Evolutionary conservation across 495 filamentous ascomycete genomes (phyloP), one percentile per base, ranked within the genome.

Genomic region (Aspergillus leporis): DNA sequence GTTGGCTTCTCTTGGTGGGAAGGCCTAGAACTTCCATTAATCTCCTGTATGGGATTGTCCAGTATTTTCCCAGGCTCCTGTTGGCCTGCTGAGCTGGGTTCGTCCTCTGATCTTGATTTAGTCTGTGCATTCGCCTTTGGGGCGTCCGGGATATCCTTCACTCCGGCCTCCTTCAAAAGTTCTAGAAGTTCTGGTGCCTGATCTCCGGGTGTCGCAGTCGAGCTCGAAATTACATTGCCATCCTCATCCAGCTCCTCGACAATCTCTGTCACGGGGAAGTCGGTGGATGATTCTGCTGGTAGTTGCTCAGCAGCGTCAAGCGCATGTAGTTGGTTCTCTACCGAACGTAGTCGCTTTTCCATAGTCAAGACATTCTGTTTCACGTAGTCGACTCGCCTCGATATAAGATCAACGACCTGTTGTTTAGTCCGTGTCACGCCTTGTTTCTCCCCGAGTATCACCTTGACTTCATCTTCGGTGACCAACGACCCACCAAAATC

Each of bases 241-340:
- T 96, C 87, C 19, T 97, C 93, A 69, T 98, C 94, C 47, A 98
- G 77, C 74, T 96, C 88, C 71, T 98, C 93, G 43, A 86, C 73
- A 59, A 98, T 97, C 53, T 97, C 93, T 21, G 85, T 90, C 53
- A 96, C 80, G 3, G 91, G 88, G 47, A 92, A 69, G 58, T 87
- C 72, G 12, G 63, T 53, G 9, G 59, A 64, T 9, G 55, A 51
- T 38, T 68, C 66, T 0, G 30, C n/a, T 9, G 70, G 59, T n/a
- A 58, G 41, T 23, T 67, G 67, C 14, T 73, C 73, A 12, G 48
- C 49, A 5, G 55, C 51, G 45, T 80, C 66, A 21, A 85, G 60
- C 4, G 81, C 81, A 6, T 81, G 79, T 13, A 93, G 73, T 63
- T 86, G 87, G 56, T 88, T 79, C 73, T 96, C 86, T 6, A 83